Evolutionary conservation across 805 yeast species (phyloP), one percentile per base, ranked within the genome.

Genomic region (Spathaspora arborariae): DNA sequence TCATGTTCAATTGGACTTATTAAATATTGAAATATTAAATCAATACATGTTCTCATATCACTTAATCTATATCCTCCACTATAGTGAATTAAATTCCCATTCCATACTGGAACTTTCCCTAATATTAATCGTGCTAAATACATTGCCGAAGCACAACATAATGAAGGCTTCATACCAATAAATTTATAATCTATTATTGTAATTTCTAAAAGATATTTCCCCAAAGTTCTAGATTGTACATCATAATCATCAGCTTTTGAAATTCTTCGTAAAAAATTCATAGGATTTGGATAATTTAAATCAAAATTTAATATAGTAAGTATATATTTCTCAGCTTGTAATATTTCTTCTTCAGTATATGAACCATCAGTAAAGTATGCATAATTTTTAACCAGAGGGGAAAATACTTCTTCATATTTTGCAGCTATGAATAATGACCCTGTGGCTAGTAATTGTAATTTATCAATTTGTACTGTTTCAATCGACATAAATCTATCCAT

Each of bases 221-320:
- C 96, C 51, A 88, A 72, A 6, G 95, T 86, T 65, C 96, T 80
- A 37, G 90, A 80, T 59, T 82, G 85, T 45, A 85, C 82, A 63
- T 89, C 94, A 65, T 89, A 90, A 59, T 85, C 88, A 65, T 90
- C 97, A 39, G 96, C 96, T 59, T 87, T 88, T 33, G 96, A 87
- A 39, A 89, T 85, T 60, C 96, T 77, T 60, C 96, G 78, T 58
- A 90, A 70, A 60, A 90, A 91, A 65, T 88, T 88, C 84, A 89
- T 82, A 42, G 96, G 96, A 61, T 85, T 88, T 34, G 97, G 96
- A 63, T 85, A 86, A 53, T 85, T 82, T 59, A 90, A 74, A 60
- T 88, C 83, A 65, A 86, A 91, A 48, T 81, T 74, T 45, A 90
- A 72, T 41, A 81, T 78, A 46, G 86, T 82, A 46, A 91, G 68